Evolutionary conservation across 169 alveolate species (phyloP).

Genomic region (Plasmodium berghei): DNA sequence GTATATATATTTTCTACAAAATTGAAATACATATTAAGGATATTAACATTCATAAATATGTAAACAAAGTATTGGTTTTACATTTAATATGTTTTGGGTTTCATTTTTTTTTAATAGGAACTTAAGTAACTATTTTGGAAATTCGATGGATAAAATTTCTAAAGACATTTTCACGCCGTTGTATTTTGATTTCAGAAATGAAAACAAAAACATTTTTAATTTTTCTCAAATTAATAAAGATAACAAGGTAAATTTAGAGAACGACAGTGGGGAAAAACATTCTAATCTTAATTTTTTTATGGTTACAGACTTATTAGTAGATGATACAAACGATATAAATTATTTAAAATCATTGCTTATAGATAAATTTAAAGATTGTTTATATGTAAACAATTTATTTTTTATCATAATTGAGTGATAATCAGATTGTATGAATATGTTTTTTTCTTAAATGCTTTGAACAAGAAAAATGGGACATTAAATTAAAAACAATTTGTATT

Average conservation of each 20-base stretch:
- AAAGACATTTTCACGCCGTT: conserved; percentile 39
- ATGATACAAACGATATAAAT: conserved; percentile 18
- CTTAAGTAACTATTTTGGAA: conserved; percentile 47
- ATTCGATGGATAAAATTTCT: conserved; percentile 22
- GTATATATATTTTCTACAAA: too few relatives aligned
- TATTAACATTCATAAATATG: too few relatives aligned
- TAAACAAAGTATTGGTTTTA: too few relatives aligned
- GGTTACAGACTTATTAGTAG: conserved; percentile 62
- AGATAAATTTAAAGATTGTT: conserved; percentile 23
- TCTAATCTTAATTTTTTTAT: conserved; percentile 36
- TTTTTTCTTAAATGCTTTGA: background rate
- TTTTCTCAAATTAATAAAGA: background rate
- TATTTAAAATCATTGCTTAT: conserved; percentile 29
- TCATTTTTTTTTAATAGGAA: conserved; percentile 22
- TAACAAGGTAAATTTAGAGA: background rate
- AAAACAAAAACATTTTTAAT: conserved; percentile 9
- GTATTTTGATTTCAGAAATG: conserved; percentile 31
- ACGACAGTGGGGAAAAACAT: background rate
- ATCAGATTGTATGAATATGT: background rate
- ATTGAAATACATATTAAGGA: too few relatives aligned
- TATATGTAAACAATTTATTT: conserved; percentile 51
- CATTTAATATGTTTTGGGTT: too few relatives aligned
- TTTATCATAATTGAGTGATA: conserved; percentile 35
- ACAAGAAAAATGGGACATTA: background rate
- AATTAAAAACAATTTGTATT: background rate